Evolutionary conservation across 2,329 filamentous ascomycete genomes (phyloP).

Genomic region (Rasamsonia emersonii): DNA sequence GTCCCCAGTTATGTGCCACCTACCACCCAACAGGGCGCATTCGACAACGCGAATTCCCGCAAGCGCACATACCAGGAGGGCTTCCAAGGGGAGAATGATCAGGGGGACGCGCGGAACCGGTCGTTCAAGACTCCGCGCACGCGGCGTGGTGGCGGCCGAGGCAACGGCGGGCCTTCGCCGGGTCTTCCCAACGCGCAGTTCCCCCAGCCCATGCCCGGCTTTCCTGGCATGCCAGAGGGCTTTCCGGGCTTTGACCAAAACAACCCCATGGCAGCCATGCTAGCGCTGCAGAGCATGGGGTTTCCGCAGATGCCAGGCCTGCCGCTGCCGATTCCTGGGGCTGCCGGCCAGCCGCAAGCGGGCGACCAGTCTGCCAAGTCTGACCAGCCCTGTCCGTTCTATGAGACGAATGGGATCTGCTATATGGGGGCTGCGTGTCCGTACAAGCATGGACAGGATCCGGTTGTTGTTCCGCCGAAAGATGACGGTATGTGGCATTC

Average conservation of each 20-base stretch:
- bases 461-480: conserved; percentile 30
- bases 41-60: conserved; percentile 27
- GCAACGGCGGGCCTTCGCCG: conserved; percentile 25
- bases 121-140: conserved; percentile 39
- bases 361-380: conserved; percentile 24
- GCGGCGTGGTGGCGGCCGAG: conserved; percentile 34
- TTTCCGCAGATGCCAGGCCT: conserved; percentile 42
- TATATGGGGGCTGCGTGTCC: conserved; percentile 48
- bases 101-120: conserved; percentile 35
- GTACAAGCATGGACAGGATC: conserved; percentile 46
- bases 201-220: conserved; percentile 20
- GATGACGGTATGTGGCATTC: conserved; percentile 27
- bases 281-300: conserved; percentile 46
- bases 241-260: conserved; percentile 47
- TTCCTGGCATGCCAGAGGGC: conserved; percentile 33
- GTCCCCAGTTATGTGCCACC: conserved; percentile 13
- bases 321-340: conserved; percentile 32
- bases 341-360: conserved; percentile 14
- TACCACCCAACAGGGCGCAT: conserved; percentile 12
- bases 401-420: conserved; percentile 52
- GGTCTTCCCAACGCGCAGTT: conserved; percentile 20
- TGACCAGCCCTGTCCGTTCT: conserved; percentile 45
- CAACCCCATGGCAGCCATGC: conserved; percentile 47
- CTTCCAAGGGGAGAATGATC: conserved; percentile 38
- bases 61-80: conserved; percentile 48